Base-by-base conservation (phyloP, 1,284 basidiomycete genomes). In the Ustilago vetiveriae region DNA sequence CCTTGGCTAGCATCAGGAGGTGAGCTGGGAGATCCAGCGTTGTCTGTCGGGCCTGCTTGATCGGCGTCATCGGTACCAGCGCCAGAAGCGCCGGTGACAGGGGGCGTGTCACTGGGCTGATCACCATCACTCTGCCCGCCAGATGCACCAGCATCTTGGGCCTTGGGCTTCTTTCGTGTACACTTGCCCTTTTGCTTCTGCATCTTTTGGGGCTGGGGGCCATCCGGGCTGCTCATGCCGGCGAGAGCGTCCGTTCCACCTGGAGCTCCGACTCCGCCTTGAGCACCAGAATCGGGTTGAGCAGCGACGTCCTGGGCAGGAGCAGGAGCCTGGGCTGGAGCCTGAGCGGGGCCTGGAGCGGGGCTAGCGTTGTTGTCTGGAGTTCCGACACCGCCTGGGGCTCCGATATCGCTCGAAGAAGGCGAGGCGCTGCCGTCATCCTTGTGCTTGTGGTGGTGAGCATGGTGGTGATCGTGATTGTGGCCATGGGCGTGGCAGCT, bases 131-230 rank as follows among this genome's bases (percentile, higher is more conserved):
- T 7, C 23, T 35, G 30, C 9, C 37, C 42, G 14, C 33, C 33
- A 24, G 7, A 29, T 10, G 24, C 13, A 19, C n/a, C 19, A 5
- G 26, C 13, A 6, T 32, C 41, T 26, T 57, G 29, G 24, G 16
- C 45, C 30, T 55, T 57, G 33, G 16, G 17, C 50, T 56, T 54
- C 22, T n/a, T n/a, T n/a, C 38, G 9, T 3, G 45, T 37, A 23
- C 55, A 57, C 49, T 57, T 63, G 23, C 26, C 16, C 47, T 55
- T 65, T 22, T 49, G 54, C 54, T 52, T 58, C 26, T 39, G 50
- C 54, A 49, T 58, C 45, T 58, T 53, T 16, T 17, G 17, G 16
- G 27, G 37, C 23, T 49, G 38, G 24, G 22, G 5, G 11, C 13
- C n/a, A n/a, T n/a, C n/a, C n/a, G n/a, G n/a, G n/a, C n/a, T n/a